A percentile compares a stretch with the other conserved stretches of the same genome.
These are phyloP conservation scores for Solanum neorickii DNA, from an alignment of 257 asterid species.

Conservation along the genomic window DNA sequence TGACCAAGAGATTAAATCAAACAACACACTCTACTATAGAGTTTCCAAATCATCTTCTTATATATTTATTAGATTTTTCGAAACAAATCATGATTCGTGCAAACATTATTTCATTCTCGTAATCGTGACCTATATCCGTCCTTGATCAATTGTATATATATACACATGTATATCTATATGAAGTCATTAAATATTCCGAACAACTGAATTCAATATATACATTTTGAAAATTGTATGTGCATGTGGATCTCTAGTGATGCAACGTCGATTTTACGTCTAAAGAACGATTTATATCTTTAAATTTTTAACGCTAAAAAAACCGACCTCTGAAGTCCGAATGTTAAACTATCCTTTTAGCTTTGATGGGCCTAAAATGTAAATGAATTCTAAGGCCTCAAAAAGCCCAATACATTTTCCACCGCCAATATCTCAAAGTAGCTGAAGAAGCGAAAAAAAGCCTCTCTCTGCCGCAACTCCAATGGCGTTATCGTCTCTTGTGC, in stretches of 20 bases:
- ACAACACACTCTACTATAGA: background rate
- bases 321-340: background rate
- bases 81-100: background rate
- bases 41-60: background rate
- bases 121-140: no score
- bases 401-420: background rate
- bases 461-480: conserved; percentile 5
- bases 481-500: conserved; percentile 33
- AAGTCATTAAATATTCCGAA: background rate
- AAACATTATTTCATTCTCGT: fast-evolving
- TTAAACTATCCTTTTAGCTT: background rate
- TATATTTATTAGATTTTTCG: no score
- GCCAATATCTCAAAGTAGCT: background rate
- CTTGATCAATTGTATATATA: background rate
- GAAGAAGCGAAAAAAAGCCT: background rate
- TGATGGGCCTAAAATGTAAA: background rate
- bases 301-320: background rate
- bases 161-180: background rate
- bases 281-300: background rate
- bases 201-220: background rate
- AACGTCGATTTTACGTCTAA: background rate
- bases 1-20: background rate
- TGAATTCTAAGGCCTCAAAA: background rate
- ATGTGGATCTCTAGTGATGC: background rate
- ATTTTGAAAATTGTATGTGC: background rate